Percentiles rank a stretch among this genome's conserved stretches.
Evolutionary conservation across 768 basidiomycete species (phyloP).

Genomic region (Sporobolomyces pararoseus): DNA sequence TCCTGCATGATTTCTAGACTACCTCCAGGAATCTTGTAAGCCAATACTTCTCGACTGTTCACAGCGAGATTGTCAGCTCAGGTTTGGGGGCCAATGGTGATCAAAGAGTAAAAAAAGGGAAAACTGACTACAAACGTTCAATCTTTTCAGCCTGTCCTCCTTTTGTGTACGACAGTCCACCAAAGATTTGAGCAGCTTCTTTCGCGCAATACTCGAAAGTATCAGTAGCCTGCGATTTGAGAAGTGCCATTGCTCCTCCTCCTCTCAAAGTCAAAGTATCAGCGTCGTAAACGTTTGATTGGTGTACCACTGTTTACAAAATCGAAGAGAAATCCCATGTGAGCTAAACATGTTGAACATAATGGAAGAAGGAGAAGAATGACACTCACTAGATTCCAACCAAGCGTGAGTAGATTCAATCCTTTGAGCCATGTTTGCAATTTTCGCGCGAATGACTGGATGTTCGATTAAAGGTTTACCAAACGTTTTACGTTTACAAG

Average conservation of each 20-base stretch:
- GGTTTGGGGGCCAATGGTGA: neutral
- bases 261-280: conserved; percentile 24
- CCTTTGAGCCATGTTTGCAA: conserved; percentile 35
- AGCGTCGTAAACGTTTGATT: conserved; percentile 24
- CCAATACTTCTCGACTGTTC: neutral
- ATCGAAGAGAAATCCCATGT: neutral
- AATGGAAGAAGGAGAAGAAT: no score
- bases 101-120: neutral
- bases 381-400: conserved; percentile 27
- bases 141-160: conserved; percentile 41
- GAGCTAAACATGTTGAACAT: neutral
- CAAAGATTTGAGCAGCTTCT: conserved; percentile 38
- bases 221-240: conserved; percentile 40
- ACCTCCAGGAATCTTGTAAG: conserved; percentile 37
- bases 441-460: conserved; percentile 43
- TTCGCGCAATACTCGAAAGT: conserved; percentile 36
- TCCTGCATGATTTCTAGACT: conserved; percentile 36
- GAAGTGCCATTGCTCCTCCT: conserved; percentile 37
- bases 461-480: conserved; percentile 38
- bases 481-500: conserved; percentile 41
- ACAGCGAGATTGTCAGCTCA: no score
- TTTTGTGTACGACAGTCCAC: conserved; percentile 27
- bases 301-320: conserved; percentile 41
- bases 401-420: conserved; percentile 40
- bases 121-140: conserved; percentile 26